Conservation (phyloP, 2,329 filamentous ascomycete genomes). For the Aspergillus chevalieri region DNA sequence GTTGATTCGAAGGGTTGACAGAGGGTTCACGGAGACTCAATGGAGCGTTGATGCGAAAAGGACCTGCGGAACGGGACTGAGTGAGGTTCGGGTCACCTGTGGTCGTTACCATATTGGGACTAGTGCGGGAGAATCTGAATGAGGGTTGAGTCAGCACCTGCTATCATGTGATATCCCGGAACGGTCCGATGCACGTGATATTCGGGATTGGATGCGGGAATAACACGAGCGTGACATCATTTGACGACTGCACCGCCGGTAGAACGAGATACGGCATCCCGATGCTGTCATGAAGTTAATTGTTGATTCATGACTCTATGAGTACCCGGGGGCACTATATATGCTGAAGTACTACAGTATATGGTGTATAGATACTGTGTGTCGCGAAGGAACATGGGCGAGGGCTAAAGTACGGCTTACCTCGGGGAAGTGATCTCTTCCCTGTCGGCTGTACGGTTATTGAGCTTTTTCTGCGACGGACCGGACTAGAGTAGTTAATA, state of each 20-base stretch:
- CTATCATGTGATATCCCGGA: constrained; percentile 18
- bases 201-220: constrained; percentile 1
- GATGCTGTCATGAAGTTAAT: not conserved
- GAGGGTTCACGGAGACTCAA: not conserved
- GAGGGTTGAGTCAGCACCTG: constrained; percentile 3
- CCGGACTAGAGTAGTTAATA: no score
- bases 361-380: no score
- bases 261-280: not conserved
- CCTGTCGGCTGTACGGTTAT: constrained; percentile 17
- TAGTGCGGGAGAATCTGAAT: not conserved
- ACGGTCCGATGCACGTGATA: constrained; percentile 12
- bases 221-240: not conserved
- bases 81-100: not conserved
- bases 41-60: constrained; percentile 22
- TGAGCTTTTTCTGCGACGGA: not conserved
- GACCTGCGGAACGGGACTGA: constrained; percentile 10
- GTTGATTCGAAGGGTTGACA: constrained; percentile 3
- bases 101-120: constrained; percentile 6
- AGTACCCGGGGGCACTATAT: not conserved
- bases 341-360: not conserved
- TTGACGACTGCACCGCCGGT: no score
- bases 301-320: no score
- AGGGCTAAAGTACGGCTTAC: constrained; percentile 11
- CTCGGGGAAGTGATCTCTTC: constrained; percentile 18
- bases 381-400: not conserved